Evolutionary conservation across 1,284 basidiomycete genomes (phyloP), one percentile per base, ranked within the genome.

Genomic region (Porodaedalea pini): DNA sequence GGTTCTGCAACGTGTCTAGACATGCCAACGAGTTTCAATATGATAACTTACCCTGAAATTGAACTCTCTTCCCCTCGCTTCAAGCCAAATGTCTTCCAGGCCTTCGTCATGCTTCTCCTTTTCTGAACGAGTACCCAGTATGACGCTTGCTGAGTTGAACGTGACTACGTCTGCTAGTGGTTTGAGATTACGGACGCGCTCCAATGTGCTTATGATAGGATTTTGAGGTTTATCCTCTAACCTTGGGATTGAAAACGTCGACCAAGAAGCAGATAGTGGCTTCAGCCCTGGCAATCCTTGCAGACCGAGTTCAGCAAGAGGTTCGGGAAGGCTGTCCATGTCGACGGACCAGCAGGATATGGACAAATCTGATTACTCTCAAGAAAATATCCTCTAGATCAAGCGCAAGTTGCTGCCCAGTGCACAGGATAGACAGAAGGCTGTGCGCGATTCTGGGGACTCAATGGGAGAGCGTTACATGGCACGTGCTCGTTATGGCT

Each of bases 201-300:
- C 44, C 25, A 58, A 45, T n/a, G 75, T 71, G 43, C 84, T 80
- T 67, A 90, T 73, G 59, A 90, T 88, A 1, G 88, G 88, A 67
- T 90, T 84, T 65, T 90, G 88, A 2, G 88, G 88, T 62, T 79
- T 81, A 58, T 90, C 80, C 17, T 75, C 70, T 39, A 91, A 70
- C 13, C 62, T 69, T 5, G 85, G 83, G 27, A 90, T 71, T 60
- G 78, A 81, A 67, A 89, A 89, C 15, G 61, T 68, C 0, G 79
- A 73, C 39, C 34, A 54, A 17, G 62, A 29, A 11, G 34, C 31
- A 10, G 60, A 36, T 15, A 64, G 55, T 21, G 34, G 40, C 25
- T n/a, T 32, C 41, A 51, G 32, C 29, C 51, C 17, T 15, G 43
- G 25, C 4, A 37, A 21, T 4, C 43, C 50, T 34, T 43, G 13